Evolutionary conservation across 257 asterid genomes (phyloP), one percentile per base, ranked within the genome.

Genomic region (Solanum gracilifrons): DNA sequence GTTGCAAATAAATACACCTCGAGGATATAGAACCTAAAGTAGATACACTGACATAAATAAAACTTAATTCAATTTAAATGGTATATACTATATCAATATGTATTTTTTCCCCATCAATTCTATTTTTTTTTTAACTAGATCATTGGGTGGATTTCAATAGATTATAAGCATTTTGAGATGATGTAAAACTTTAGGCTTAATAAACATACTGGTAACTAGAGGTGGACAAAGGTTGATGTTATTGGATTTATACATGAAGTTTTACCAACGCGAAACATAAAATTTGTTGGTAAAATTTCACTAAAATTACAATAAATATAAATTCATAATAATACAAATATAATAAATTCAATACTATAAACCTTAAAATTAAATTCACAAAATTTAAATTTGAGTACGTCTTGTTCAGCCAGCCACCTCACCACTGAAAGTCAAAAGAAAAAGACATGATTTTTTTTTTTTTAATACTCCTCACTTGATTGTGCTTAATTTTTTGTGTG

Each of bases 401-500:
- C 18, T 21, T 3, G 7, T 6, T 64, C 3, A n/a, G 71, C 4
- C 20, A 87, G 82, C 86, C 79, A 33, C 36, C 16, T 74, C 87
- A 46, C 89, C 48, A 84, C 74, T 23, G 84, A 64, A 43, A 83
- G 64, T 18, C 68, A 89, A 48, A 37, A 46, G 88, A 55, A 55
- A 55, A 55, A 55, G 75, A 62, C 62, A 18, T 51, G 10, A 51
- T 18, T 51, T 18, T 87, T 87, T 18, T 87, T 87, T 80, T 87
- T 35, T 62, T 48, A 84, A 79, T 79, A 55, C 88, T 85, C 29
- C 68, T 89, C 90, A 89, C 89, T 89, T 85, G 25, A 58, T 69
- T 74, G 51, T 87, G 87, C 76, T 89, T 85, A 21, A 60, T 48
- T 27, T 74, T 51, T 87, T 83, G 33, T 85, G 75, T 93, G 92